Evolutionary conservation across 2,329 filamentous ascomycete species (phyloP).

Genomic region (Penicillium sp.): DNA sequence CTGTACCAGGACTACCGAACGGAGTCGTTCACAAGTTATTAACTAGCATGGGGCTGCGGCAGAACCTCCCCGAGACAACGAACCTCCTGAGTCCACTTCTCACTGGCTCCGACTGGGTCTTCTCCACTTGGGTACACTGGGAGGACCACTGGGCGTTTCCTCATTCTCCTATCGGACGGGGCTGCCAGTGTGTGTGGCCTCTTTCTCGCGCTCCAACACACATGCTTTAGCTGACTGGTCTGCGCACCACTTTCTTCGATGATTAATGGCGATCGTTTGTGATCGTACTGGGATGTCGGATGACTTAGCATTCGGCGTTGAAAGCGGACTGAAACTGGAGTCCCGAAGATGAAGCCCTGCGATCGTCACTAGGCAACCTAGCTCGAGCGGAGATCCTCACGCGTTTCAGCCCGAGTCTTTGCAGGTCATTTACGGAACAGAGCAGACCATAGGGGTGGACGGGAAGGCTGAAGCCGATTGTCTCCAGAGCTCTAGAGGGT

Average conservation of each 20-base stretch:
- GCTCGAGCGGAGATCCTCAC: conserved; percentile 24
- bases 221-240: background rate
- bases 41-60: conserved; percentile 1
- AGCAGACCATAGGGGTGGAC: background rate
- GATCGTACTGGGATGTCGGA: background rate
- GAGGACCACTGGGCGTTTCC: background rate
- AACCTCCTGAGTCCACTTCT: conserved; percentile 6
- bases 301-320: background rate
- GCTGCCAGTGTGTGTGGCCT: background rate
- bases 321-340: background rate
- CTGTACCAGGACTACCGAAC: too few species aligned
- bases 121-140: conserved; percentile 3
- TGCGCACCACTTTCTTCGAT: background rate
- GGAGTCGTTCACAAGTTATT: background rate
- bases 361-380: conserved; percentile 28
- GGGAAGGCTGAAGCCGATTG: background rate
- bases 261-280: background rate
- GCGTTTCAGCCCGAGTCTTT: conserved; percentile 16
- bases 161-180: background rate
- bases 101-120: conserved; percentile 8
- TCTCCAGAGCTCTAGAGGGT: background rate
- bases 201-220: background rate
- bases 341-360: conserved; percentile 14
- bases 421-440: background rate
- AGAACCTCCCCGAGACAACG: conserved; percentile 12